Evolutionary conservation across 2,329 filamentous ascomycete genomes (phyloP), one percentile per base, ranked within the genome.

Genomic region (Esteya vermicola): DNA sequence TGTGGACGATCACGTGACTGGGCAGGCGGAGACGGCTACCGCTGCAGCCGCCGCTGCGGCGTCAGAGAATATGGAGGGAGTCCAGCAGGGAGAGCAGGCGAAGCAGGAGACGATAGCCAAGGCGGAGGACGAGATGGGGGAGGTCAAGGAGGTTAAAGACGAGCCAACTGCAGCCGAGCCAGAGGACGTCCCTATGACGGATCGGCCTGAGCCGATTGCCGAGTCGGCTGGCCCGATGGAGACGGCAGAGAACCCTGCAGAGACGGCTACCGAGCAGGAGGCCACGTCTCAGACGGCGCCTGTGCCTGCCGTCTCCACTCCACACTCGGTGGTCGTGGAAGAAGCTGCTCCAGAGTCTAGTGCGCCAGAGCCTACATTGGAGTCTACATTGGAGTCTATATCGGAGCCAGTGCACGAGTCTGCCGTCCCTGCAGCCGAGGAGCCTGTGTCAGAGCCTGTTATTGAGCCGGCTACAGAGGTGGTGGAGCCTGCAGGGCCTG

Each of bases 131-230:
- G 19, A 36, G 18, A n/a, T n/a, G n/a, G 4, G n/a, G 6, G 23
- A 27, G 20, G 16, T 9, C 9, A 4, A 22, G 19, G 10, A 19
- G 13, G 22, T 10, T 6, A 20, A 19, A 6, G 20, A 21, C 5
- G 10, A 36, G 33, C 33, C 21, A 18, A 33, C 36, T 16, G 26
- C 12, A 14, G 6, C 26, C 26, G 22, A 21, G 12, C 32, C 14
- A 6, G 20, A 23, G 8, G 39, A 41, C 28, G 33, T 37, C 18
- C 28, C 22, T 13, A 41, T 41, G 39, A 10, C 10, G 28, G 39
- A 41, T 18, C 20, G 9, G n/a, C 39, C 39, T 9, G 25, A n/a
- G 1, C 23, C 25, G 18, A 9, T 20, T 4, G 16, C 22, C 7
- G 22, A 21, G 22, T 12, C 8, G 10, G 22, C 33, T 6, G n/a